phyloP scores from a whole-genome alignment of 2,329 filamentous ascomycete genomes.

The Diaporthe destruens region DNA sequence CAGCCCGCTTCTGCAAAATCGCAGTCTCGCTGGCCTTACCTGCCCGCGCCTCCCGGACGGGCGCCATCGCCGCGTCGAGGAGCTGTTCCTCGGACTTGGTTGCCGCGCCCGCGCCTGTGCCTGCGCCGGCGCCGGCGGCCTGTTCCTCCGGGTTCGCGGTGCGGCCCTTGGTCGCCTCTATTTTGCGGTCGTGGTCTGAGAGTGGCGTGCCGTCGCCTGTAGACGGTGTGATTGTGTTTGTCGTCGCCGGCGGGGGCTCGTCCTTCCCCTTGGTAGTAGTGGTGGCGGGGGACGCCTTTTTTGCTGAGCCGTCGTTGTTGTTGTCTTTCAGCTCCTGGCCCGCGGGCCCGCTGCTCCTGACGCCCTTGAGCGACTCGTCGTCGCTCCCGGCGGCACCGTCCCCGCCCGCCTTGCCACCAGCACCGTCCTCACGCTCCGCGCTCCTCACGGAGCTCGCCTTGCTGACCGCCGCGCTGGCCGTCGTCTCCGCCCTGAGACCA shows the following conservation, averaged over 20 bases:
- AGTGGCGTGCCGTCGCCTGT: not conserved
- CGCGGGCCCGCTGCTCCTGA: constrained; percentile 40
- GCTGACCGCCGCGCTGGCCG: constrained; percentile 76
- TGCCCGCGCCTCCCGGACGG: constrained; percentile 10
- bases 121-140: constrained; percentile 36
- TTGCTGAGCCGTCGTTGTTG: not conserved
- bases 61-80: not conserved
- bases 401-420: not conserved
- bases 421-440: constrained; percentile 43
- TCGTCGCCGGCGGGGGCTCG: too few relatives aligned
- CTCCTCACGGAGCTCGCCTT: constrained; percentile 77
- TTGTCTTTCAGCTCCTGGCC: constrained; percentile 31
- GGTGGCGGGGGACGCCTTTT: too few relatives aligned
- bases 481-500: constrained; percentile 75
- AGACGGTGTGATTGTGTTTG: too few relatives aligned
- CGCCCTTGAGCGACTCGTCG: constrained; percentile 44
- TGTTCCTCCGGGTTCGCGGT: constrained; percentile 31
- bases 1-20: constrained; percentile 17
- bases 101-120: too few relatives aligned
- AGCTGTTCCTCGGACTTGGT: constrained; percentile 25
- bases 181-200: constrained; percentile 37
- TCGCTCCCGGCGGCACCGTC: constrained; percentile 40
- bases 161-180: constrained; percentile 39
- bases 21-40: constrained; percentile 29
- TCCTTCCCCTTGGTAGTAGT: too few relatives aligned